Conservation (phyloP, 306 rosid genomes). For the Cicer bijugum region DNA sequence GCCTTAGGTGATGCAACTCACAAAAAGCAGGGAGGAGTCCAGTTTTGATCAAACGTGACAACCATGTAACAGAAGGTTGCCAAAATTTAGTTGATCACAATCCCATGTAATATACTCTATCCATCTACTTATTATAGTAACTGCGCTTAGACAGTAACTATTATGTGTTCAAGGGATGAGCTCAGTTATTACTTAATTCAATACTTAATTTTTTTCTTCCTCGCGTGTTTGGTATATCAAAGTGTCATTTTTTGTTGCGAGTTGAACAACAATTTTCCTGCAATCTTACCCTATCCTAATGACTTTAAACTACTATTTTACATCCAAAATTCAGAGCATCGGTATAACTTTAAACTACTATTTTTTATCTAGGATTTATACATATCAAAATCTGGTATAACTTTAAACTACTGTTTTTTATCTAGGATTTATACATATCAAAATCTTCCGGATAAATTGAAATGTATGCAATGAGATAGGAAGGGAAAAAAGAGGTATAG, state of each 20-base stretch:
- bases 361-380: constrained; percentile 9
- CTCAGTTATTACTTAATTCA: not conserved
- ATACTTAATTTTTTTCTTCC: not conserved
- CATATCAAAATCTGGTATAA: not conserved
- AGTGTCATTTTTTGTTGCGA: not conserved
- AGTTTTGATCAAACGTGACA: not conserved
- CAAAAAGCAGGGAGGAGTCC: constrained; percentile 6
- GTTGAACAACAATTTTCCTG: not conserved
- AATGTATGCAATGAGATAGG: not conserved
- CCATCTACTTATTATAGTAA: not conserved
- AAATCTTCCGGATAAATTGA: constrained; percentile 1
- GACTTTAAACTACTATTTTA: not conserved
- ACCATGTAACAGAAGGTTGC: constrained; percentile 15
- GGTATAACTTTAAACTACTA: not conserved
- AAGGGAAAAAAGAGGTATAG: not conserved
- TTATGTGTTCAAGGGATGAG: not conserved
- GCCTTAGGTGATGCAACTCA: not conserved
- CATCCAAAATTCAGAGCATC: constrained; percentile 10
- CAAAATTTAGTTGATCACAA: not conserved
- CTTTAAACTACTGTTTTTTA: not conserved
- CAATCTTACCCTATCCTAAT: not conserved
- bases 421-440: constrained; percentile 1
- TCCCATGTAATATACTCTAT: not conserved
- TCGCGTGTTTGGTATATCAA: not conserved
- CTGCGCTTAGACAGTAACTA: constrained; percentile 1